These are phyloP conservation scores for Hypomontagnella monticulosa DNA, from an alignment of 495 filamentous ascomycete species.

Conservation along the genomic window DNA sequence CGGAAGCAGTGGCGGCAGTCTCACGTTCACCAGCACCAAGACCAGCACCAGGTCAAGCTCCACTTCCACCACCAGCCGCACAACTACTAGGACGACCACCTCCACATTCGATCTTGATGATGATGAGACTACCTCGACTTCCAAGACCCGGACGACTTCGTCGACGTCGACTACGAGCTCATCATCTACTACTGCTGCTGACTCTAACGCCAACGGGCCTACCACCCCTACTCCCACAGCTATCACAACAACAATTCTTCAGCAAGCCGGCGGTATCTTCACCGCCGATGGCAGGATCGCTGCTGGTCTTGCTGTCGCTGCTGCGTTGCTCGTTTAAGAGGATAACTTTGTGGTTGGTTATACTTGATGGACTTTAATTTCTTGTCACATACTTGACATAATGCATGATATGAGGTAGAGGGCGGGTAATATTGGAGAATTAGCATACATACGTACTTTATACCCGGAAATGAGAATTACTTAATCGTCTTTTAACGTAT, in stretches of 20 bases:
- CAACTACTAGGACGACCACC: slow-evolving; percentile 29
- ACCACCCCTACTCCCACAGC: slow-evolving; percentile 19
- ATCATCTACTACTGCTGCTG: neutral
- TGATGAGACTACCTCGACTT: slow-evolving; percentile 12
- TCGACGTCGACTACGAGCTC: slow-evolving; percentile 10
- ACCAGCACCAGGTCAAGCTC: slow-evolving; percentile 15
- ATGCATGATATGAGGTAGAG: neutral
- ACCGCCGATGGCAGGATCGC: slow-evolving; percentile 28
- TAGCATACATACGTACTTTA: slow-evolving; percentile 2
- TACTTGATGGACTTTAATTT: neutral
- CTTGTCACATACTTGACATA: slow-evolving; percentile 14
- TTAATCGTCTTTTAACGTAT: neutral
- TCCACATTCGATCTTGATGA: slow-evolving; percentile 3
- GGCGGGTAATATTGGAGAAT: neutral
- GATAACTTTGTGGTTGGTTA: neutral
- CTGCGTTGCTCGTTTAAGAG: slow-evolving; percentile 32
- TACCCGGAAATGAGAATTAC: slow-evolving; percentile 26
- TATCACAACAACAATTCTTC: slow-evolving; percentile 22
- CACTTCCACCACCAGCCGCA: slow-evolving; percentile 31
- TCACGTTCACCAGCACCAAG: slow-evolving; percentile 10
- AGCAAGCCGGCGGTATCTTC: slow-evolving; percentile 34
- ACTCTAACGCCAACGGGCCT: slow-evolving; percentile 1
- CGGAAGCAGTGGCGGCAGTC: slow-evolving; percentile 10
- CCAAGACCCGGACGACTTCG: slow-evolving; percentile 12
- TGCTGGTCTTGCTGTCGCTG: slow-evolving; percentile 23